Evolutionary conservation across 208 protist species (phyloP).

Genomic region (Crithidia acanthocephali): DNA sequence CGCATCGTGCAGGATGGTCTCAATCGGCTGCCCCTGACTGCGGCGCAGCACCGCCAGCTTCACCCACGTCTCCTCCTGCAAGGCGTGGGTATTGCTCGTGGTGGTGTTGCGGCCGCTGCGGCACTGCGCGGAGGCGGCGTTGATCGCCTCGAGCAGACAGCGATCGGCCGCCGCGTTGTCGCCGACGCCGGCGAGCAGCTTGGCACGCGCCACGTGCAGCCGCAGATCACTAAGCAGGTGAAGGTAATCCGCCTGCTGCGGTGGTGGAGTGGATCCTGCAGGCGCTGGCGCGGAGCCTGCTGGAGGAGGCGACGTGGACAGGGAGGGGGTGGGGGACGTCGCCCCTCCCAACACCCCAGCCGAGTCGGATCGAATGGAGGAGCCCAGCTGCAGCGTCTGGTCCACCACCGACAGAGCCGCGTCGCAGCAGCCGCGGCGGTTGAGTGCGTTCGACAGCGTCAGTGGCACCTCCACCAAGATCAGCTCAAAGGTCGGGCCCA

Average conservation of each 20-base stretch:
- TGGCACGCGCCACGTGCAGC: slow-evolving; percentile 42
- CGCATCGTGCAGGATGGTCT: slow-evolving; percentile 24
- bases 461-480: slow-evolving; percentile 31
- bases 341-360: neutral
- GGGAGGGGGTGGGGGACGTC: neutral
- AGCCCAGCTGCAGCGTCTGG: neutral
- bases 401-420: slow-evolving; percentile 23
- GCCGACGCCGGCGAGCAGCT: slow-evolving; percentile 45
- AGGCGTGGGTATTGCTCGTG: neutral
- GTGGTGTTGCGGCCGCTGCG: neutral
- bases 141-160: slow-evolving; percentile 39
- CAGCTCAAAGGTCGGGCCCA: neutral
- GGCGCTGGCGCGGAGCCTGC: neutral
- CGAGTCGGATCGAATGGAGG: neutral
- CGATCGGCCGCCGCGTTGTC: slow-evolving; percentile 40
- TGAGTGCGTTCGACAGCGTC: slow-evolving; percentile 30
- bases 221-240: slow-evolving; percentile 4
- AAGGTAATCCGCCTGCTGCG: neutral
- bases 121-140: slow-evolving; percentile 3
- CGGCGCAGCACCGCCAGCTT: slow-evolving; percentile 69
- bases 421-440: slow-evolving; percentile 9
- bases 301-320: neutral
- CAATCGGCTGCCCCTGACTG: slow-evolving; percentile 29
- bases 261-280: neutral
- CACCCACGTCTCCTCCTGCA: slow-evolving; percentile 56